phyloP scores from a whole-genome alignment of 2,329 filamentous ascomycete species.

The Cladosporium sp. region DNA sequence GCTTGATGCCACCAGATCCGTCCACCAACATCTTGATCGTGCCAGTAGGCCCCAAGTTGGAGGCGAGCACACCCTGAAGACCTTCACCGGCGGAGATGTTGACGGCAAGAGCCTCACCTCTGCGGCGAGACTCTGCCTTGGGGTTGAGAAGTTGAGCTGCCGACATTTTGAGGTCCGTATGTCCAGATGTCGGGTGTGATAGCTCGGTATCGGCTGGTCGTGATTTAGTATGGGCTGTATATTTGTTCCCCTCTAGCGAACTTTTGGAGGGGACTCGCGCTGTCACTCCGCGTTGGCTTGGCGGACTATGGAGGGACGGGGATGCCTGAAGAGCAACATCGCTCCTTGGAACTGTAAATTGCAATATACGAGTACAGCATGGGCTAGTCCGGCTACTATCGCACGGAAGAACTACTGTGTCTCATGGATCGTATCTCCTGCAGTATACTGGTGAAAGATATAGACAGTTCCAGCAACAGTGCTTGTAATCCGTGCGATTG shows the following conservation, averaged over 20 bases:
- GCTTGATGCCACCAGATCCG: constrained; percentile 75
- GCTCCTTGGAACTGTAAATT: no score
- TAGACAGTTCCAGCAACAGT: no score
- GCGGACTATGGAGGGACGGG: not conserved
- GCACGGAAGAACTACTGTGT: no score
- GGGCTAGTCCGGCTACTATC: no score
- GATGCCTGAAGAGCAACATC: no score
- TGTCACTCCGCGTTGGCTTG: not conserved
- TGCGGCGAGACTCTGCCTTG: constrained; percentile 95
- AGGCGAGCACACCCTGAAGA: constrained; percentile 72
- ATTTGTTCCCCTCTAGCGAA: constrained; percentile 2
- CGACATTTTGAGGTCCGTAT: constrained; percentile 61
- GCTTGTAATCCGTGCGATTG: no score
- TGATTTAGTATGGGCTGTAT: not conserved
- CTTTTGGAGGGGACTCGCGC: not conserved
- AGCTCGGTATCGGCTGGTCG: constrained; percentile 3
- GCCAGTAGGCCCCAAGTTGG: constrained; percentile 87
- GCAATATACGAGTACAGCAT: no score
- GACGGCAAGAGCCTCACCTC: constrained; percentile 92
- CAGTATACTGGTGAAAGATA: no score
- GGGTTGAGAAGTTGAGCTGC: constrained; percentile 97
- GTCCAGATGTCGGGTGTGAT: not conserved
- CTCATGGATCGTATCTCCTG: no score
- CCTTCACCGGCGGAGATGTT: constrained; percentile 97
- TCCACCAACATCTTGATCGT: constrained; percentile 89